These are phyloP conservation scores for Skeletonema potamos DNA, from an alignment of 108 stramenopile species.

Conservation along the genomic window DNA sequence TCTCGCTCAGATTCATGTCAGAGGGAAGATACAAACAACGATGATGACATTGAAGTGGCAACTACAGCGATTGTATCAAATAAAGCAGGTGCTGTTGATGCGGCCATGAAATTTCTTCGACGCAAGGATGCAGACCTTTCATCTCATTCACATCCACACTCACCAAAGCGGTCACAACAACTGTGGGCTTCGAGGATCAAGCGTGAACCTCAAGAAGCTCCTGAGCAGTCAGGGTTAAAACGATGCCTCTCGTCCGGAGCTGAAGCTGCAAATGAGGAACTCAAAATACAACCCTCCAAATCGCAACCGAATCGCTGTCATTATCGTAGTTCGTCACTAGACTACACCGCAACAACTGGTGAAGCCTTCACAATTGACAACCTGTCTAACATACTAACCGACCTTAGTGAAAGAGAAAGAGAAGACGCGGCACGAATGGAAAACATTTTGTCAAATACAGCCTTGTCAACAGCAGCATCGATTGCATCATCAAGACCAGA, in stretches of 20 bases:
- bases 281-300: background rate
- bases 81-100: conserved; percentile 16
- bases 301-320: background rate
- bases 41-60: conserved; percentile 14
- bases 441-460: conserved; percentile 13
- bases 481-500: conserved; percentile 66
- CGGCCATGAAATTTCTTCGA: conserved; percentile 4
- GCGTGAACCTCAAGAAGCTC: background rate
- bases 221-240: background rate
- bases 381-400: conserved; percentile 57
- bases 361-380: conserved; percentile 37
- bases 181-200: conserved; percentile 11
- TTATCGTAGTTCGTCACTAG: conserved; percentile 11
- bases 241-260: conserved; percentile 5
- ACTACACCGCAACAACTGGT: background rate
- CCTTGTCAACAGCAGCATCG: conserved; percentile 79
- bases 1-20: conserved; percentile 7
- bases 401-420: conserved; percentile 35
- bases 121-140: background rate
- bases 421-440: background rate
- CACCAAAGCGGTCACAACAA: conserved; percentile 11
- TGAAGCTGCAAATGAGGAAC: background rate
- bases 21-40: conserved; percentile 2
- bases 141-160: conserved; percentile 12
- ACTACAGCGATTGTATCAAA: conserved; percentile 31